These are phyloP conservation scores for Eutrema yunnanense DNA, from an alignment of 345 rosid genomes.

Conservation along the genomic window DNA sequence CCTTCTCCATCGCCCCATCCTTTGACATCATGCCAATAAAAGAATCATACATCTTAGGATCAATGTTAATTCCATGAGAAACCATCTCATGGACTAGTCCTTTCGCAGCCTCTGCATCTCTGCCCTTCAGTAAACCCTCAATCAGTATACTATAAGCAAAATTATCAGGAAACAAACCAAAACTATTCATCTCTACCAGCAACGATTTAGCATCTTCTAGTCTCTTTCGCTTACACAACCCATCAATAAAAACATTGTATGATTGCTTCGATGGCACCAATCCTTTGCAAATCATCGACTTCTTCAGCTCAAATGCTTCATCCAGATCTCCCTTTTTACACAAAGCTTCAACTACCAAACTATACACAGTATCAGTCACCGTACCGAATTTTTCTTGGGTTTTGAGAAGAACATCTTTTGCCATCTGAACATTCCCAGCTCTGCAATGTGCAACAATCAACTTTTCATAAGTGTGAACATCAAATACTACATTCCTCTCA, in stretches of 20 bases:
- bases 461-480: slow-evolving; percentile 44
- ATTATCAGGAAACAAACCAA: slow-evolving; percentile 44
- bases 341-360: slow-evolving; percentile 47
- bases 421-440: slow-evolving; percentile 43
- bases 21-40: slow-evolving; percentile 49
- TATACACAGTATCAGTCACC: slow-evolving; percentile 42
- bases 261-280: slow-evolving; percentile 38
- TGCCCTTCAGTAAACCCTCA: slow-evolving; percentile 55
- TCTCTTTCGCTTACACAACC: slow-evolving; percentile 53
- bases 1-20: slow-evolving; percentile 63
- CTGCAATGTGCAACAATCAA: slow-evolving; percentile 59
- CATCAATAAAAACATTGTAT: slow-evolving; percentile 42
- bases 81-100: slow-evolving; percentile 53
- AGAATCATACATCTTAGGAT: slow-evolving; percentile 41
- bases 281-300: slow-evolving; percentile 47
- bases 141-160: slow-evolving; percentile 47
- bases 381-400: slow-evolving; percentile 44
- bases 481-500: slow-evolving; percentile 43
- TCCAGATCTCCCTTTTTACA: slow-evolving; percentile 53
- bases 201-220: slow-evolving; percentile 45
- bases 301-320: slow-evolving; percentile 50
- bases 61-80: slow-evolving; percentile 38
- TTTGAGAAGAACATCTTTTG: slow-evolving; percentile 37
- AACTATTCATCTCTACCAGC: slow-evolving; percentile 47
- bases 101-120: slow-evolving; percentile 47